These are phyloP conservation scores for Lasiosphaeria miniovina DNA, from an alignment of 495 filamentous ascomycete genomes.

Conservation along the genomic window DNA sequence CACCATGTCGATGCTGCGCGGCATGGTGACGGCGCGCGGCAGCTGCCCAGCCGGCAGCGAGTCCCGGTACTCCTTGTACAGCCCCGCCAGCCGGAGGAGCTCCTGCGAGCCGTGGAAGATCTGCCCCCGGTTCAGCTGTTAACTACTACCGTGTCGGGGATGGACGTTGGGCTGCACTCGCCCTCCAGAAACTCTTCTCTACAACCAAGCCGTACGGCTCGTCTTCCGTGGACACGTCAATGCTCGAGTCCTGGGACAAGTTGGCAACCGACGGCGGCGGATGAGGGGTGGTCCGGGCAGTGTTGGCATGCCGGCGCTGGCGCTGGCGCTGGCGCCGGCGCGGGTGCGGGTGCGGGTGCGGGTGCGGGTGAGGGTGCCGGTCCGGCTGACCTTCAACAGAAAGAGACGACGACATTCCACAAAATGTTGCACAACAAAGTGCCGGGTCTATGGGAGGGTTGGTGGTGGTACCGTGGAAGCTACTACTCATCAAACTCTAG, in stretches of 20 bases:
- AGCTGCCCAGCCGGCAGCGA: background rate
- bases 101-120: slow-evolving; percentile 17
- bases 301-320: no score
- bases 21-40: slow-evolving; percentile 1
- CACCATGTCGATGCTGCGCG: slow-evolving; percentile 21
- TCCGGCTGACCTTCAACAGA: no score
- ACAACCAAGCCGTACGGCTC: slow-evolving; percentile 14
- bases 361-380: no score
- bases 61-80: slow-evolving; percentile 13
- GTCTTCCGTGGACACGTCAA: background rate
- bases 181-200: slow-evolving; percentile 23
- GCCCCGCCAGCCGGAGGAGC: slow-evolving; percentile 15
- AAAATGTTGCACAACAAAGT: no score
- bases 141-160: no score
- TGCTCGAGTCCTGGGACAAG: background rate
- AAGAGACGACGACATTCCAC: no score
- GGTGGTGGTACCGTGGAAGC: no score
- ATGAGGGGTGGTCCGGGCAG: no score
- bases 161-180: background rate
- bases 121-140: background rate
- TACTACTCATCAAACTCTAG: no score
- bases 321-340: no score
- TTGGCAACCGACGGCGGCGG: background rate
- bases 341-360: no score
- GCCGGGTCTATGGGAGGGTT: no score